phyloP scores from a whole-genome alignment of 352 stramenopile genomes.

The Poterioochromonas sp. region DNA sequence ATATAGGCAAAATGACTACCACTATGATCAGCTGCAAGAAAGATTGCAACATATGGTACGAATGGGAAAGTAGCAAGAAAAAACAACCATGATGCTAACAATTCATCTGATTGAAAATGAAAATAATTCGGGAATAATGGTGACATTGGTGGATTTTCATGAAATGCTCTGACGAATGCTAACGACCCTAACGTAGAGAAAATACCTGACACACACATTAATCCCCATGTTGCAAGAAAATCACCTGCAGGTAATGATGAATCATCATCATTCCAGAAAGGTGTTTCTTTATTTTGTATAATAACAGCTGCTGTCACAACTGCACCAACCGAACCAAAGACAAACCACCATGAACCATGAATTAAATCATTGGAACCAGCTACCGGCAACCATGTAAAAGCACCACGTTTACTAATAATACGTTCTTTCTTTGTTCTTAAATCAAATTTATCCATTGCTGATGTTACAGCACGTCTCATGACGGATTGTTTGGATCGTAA shows the following conservation, averaged over 20 bases:
- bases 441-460: conserved; percentile 8
- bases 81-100: conserved; percentile 18
- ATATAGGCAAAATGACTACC: not conserved
- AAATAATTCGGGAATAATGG: conserved; percentile 4
- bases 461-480: not conserved
- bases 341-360: conserved; percentile 27
- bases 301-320: not conserved
- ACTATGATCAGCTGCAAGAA: not conserved
- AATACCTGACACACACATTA: not conserved
- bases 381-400: conserved; percentile 8
- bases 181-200: conserved; percentile 6
- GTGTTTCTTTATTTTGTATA: not conserved
- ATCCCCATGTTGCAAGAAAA: not conserved
- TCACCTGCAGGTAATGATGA: not conserved
- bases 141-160: conserved; percentile 12
- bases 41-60: not conserved
- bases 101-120: conserved; percentile 16
- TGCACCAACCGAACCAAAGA: not conserved
- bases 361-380: conserved; percentile 9
- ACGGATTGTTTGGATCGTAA: not conserved
- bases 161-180: conserved; percentile 20
- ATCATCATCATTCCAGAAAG: not conserved
- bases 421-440: not conserved
- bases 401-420: not conserved
- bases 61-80: not conserved